phyloP scores from a whole-genome alignment of 2,329 filamentous ascomycete species.

The Gnomoniopsis smithogilvyi region DNA sequence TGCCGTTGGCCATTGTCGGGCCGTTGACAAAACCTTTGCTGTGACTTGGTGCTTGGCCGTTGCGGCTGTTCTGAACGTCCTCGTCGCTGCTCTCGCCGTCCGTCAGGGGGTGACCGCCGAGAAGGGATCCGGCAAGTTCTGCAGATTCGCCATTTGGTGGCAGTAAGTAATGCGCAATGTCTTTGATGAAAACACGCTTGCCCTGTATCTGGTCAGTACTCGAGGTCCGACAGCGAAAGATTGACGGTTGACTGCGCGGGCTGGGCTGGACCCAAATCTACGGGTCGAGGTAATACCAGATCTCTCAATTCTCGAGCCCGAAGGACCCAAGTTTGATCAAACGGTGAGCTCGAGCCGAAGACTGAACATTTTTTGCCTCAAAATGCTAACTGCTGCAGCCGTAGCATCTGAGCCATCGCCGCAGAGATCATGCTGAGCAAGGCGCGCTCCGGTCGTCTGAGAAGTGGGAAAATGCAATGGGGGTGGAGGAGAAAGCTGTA shows the following conservation, averaged over 20 bases:
- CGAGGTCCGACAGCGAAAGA: neutral
- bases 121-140: slow-evolving; percentile 75
- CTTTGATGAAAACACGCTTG: slow-evolving; percentile 96
- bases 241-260: neutral
- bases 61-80: slow-evolving; percentile 3
- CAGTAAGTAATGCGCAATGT: slow-evolving; percentile 90
- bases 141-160: slow-evolving; percentile 68
- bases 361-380: neutral
- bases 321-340: too few relatives aligned
- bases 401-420: slow-evolving; percentile 1
- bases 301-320: slow-evolving; percentile 3
- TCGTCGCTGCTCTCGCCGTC: slow-evolving; percentile 17
- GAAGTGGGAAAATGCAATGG: slow-evolving; percentile 20
- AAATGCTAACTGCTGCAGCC: neutral
- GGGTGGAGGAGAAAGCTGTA: slow-evolving; percentile 18
- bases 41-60: slow-evolving; percentile 19
- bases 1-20: slow-evolving; percentile 13
- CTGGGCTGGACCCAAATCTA: too few relatives aligned
- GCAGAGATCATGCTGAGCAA: neutral
- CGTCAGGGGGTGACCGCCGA: slow-evolving; percentile 43
- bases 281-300: slow-evolving; percentile 6
- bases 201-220: slow-evolving; percentile 48
- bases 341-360: neutral
- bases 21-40: slow-evolving; percentile 30
- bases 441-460: neutral